Evolutionary conservation across 2,329 filamentous ascomycete species (phyloP).

Genomic region (Hortaea sp.): DNA sequence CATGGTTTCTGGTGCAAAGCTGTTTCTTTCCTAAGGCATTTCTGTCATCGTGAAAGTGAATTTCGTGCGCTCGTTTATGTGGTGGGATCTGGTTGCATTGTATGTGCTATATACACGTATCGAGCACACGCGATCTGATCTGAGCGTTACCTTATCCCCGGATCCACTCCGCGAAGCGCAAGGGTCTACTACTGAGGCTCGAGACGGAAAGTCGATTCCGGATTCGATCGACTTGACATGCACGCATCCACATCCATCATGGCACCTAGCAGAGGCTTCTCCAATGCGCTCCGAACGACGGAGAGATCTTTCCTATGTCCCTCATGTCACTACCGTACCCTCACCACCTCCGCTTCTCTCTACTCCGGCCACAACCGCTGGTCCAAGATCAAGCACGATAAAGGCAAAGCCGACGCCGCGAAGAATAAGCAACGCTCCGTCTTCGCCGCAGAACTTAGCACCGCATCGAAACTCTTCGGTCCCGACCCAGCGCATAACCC

Average conservation of each 20-base stretch:
- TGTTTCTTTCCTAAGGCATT: slow-evolving; percentile 1
- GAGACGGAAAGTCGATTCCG: neutral
- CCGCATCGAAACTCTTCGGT: slow-evolving; percentile 70
- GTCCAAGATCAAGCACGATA: slow-evolving; percentile 94
- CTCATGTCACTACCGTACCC: slow-evolving; percentile 10
- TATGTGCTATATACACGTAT: neutral
- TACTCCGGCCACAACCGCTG: slow-evolving; percentile 77
- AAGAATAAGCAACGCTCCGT: slow-evolving; percentile 62
- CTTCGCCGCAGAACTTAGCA: slow-evolving; percentile 62
- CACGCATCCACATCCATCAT: slow-evolving; percentile 7
- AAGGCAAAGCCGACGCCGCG: slow-evolving; percentile 71
- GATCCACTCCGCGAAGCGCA: neutral
- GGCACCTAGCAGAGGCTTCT: slow-evolving; percentile 23
- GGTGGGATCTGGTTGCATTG: too few relatives aligned
- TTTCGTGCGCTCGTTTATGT: too few relatives aligned
- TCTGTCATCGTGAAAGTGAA: neutral
- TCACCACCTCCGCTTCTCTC: slow-evolving; percentile 9
- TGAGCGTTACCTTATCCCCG: neutral
- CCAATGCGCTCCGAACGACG: slow-evolving; percentile 1
- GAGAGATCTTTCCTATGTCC: slow-evolving; percentile 3
- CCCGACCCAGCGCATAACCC: slow-evolving; percentile 65
- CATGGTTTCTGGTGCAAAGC: slow-evolving; percentile 1
- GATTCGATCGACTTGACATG: neutral
- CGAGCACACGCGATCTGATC: neutral
- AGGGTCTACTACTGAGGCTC: neutral